phyloP scores from a whole-genome alignment of 306 rosid genomes.

The Cucumis cinereus region DNA sequence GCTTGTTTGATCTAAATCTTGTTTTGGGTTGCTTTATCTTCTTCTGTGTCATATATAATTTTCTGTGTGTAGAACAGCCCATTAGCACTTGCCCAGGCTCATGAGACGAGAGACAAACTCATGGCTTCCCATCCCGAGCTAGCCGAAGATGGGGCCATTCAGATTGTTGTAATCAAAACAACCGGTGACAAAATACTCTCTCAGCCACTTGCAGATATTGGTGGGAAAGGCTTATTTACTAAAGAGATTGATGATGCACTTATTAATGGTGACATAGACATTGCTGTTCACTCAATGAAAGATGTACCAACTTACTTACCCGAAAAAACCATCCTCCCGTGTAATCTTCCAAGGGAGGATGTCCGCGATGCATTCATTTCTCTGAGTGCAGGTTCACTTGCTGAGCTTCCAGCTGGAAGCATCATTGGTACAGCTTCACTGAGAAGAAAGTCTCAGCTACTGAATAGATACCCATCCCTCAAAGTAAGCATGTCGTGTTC shows the following conservation, averaged over 20 bases:
- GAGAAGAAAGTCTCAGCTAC: constrained; percentile 78
- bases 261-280: constrained; percentile 55
- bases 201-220: constrained; percentile 84
- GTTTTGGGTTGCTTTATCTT: background rate
- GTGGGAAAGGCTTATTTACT: constrained; percentile 88
- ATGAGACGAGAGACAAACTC: constrained; percentile 78
- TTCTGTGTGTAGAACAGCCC: constrained; percentile 65
- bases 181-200: constrained; percentile 75
- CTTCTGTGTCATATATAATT: constrained; percentile 14
- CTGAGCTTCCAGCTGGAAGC: constrained; percentile 65
- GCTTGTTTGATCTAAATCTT: constrained; percentile 1
- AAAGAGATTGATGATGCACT: constrained; percentile 93
- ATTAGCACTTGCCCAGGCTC: constrained; percentile 84
- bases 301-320: constrained; percentile 88
- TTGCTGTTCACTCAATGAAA: constrained; percentile 92
- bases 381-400: constrained; percentile 51
- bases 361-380: constrained; percentile 86
- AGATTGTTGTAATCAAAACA: constrained; percentile 70
- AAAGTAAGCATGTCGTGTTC: constrained; percentile 26
- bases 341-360: constrained; percentile 85
- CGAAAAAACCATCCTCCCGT: constrained; percentile 61
- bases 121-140: constrained; percentile 60
- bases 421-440: constrained; percentile 75
- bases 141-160: constrained; percentile 81
- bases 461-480: constrained; percentile 61